Base-by-base conservation (phyloP, 2,329 filamentous ascomycete genomes). In the Mollisiaceae sp. region DNA sequence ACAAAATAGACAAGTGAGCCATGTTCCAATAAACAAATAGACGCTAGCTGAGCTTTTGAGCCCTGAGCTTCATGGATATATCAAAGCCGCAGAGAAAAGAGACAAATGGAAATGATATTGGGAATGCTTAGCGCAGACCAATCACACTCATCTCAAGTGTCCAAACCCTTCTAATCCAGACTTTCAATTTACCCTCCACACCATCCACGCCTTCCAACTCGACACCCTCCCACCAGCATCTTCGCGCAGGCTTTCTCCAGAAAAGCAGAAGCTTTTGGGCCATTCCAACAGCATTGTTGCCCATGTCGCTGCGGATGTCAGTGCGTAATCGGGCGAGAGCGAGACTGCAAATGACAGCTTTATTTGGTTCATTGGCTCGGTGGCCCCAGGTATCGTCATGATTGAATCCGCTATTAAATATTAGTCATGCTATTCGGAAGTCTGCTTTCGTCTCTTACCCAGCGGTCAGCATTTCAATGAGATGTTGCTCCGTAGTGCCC, bases 201-300 rank as follows among this genome's bases (percentile, higher is more conserved):
- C 95, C 95, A 59, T 96, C 93, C 14, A 99, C 91, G 70, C 92
- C 85, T 20, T 95, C 88, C 54, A 99, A 83, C 78, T 98, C 94
- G 43, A 99, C 91, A 27, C 95, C 95, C 78, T 99, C 95, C 95
- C 95, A 99, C 95, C 95, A 99, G 83, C 95, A 99, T 77, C 95
- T 87, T 67, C 95, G 85, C 15, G 95, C 95, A 18, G 95, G 95
- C 80, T 99, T 99, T 71, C 95, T 88, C 95, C 95, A 99, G 82
- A 99, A 99, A 3, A 99, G 85, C 15, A 99, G 85, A 56, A 99
- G 86, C 81, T 99, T 99, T 79, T 99, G 95, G 14, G 95, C 95
- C 95, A 99, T 99, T 60, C 94, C 94, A 20, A 98, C 93, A 0
- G 93, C 91, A 76, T 89, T 93, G 71, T 85, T 89, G 60, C 91